Percentiles rank a stretch among this genome's conserved stretches.
These are phyloP conservation scores for Zychaea mexicana DNA, from an alignment of 371 early-diverging fungal genomes.

Conservation along the genomic window DNA sequence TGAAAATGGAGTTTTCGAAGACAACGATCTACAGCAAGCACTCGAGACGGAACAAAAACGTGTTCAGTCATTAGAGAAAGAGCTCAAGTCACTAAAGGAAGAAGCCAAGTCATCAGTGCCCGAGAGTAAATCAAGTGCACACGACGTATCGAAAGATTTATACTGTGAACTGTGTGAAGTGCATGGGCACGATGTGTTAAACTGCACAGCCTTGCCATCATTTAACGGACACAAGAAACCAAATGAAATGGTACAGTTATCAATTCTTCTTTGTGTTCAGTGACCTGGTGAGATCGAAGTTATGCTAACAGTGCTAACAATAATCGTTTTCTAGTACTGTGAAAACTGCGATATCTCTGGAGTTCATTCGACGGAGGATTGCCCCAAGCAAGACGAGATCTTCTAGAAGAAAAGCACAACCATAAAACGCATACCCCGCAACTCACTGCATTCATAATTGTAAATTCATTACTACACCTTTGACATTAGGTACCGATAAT, in stretches of 20 bases:
- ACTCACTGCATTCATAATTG: background rate
- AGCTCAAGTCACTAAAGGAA: conserved; percentile 2
- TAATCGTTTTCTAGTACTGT: conserved; percentile 56
- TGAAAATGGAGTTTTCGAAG: conserved; percentile 74
- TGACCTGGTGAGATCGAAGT: background rate
- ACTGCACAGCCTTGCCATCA: conserved; percentile 33
- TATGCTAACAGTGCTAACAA: no score
- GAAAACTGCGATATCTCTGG: conserved; percentile 68
- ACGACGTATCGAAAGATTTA: no score
- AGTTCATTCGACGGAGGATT: conserved; percentile 63
- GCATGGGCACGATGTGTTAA: conserved; percentile 57
- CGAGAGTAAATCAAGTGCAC: background rate
- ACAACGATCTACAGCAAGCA: conserved; percentile 68
- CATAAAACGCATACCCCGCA: background rate
- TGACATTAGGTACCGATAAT: no score
- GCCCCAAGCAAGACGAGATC: conserved; percentile 62
- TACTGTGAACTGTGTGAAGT: conserved; percentile 67
- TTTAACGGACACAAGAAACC: background rate
- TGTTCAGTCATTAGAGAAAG: conserved; percentile 9
- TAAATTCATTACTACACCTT: background rate
- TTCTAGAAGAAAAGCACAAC: conserved; percentile 26
- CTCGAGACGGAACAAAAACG: conserved; percentile 43
- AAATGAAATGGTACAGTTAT: background rate
- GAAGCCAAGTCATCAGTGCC: background rate
- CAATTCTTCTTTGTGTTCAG: background rate